Evolutionary conservation across 2,329 filamentous ascomycete genomes (phyloP).

Genomic region (Phialophora tarda): DNA sequence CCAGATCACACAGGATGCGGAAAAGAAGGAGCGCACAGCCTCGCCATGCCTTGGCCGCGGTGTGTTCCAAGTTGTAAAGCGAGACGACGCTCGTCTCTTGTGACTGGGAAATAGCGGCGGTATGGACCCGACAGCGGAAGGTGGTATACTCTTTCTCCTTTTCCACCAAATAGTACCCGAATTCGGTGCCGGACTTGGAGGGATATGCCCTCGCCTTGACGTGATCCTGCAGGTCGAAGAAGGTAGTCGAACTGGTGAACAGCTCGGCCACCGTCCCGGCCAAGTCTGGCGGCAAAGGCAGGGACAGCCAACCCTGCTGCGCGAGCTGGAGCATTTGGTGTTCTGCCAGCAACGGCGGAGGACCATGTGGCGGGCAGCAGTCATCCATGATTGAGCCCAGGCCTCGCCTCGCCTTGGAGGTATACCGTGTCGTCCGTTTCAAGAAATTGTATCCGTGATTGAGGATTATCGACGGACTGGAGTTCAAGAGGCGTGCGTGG

Average conservation of each 20-base stretch:
- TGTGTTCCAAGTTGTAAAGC: conserved; percentile 12
- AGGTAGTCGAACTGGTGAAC: conserved; percentile 21
- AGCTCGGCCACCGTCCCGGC: conserved; percentile 13
- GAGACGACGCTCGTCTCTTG: background rate
- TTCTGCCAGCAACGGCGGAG: conserved; percentile 34
- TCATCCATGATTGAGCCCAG: conserved; percentile 7
- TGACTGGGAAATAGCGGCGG: background rate
- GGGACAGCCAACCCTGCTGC: conserved; percentile 33
- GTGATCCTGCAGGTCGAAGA: conserved; percentile 20
- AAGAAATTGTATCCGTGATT: too few species aligned
- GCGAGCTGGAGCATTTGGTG: conserved; percentile 30
- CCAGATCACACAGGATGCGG: conserved; percentile 41
- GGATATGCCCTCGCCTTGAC: conserved; percentile 37
- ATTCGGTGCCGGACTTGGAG: conserved; percentile 39
- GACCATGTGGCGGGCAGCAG: conserved; percentile 24
- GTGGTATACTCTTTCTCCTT: conserved; percentile 43
- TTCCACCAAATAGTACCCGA: conserved; percentile 40
- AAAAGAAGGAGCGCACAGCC: conserved; percentile 35
- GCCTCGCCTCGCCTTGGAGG: too few species aligned
- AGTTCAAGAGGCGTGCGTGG: too few species aligned
- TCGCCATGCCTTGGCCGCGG: conserved; percentile 36
- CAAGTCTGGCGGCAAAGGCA: conserved; percentile 21
- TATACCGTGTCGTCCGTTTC: too few species aligned
- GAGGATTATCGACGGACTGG: too few species aligned
- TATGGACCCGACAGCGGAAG: conserved; percentile 35